phyloP scores from a whole-genome alignment of 345 rosid species.

The Rhodomyrtus tomentosa region DNA sequence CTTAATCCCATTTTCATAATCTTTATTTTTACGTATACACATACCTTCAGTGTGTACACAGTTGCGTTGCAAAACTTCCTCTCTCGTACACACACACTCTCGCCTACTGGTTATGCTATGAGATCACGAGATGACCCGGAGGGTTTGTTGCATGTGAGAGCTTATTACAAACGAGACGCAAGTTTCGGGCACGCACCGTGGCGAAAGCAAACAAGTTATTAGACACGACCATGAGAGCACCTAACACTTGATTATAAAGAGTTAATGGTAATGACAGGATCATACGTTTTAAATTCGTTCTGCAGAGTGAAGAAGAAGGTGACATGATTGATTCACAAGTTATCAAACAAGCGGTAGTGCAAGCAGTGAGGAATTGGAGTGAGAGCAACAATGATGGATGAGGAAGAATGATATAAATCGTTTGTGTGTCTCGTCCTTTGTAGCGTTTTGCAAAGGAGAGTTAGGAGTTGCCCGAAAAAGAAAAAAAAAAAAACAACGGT shows the following conservation, averaged over 20 bases:
- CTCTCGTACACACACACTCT: not conserved
- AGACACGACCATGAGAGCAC: not conserved
- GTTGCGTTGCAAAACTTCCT: not conserved
- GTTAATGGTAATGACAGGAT: not conserved
- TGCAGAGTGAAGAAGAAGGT: constrained; percentile 57
- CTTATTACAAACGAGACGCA: not conserved
- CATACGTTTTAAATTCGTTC: not conserved
- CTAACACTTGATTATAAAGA: not conserved
- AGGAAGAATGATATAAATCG: not conserved
- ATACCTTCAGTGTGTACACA: not conserved
- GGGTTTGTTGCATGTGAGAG: not conserved
- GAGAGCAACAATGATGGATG: constrained; percentile 6
- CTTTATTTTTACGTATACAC: not conserved
- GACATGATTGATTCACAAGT: constrained; percentile 47
- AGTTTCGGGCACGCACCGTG: not conserved
- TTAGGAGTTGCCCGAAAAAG: not conserved
- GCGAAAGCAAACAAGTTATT: not conserved
- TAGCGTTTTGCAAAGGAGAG: not conserved
- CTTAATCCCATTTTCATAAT: not conserved
- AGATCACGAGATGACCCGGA: not conserved
- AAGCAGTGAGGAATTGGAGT: constrained; percentile 57
- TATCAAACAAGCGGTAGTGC: constrained; percentile 63
- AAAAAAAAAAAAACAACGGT: not conserved
- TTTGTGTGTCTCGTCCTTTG: not conserved
- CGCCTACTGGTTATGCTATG: not conserved